Evolutionary conservation across 345 rosid genomes (phyloP).

Genomic region (rapeseed (Brassica napus)): DNA sequence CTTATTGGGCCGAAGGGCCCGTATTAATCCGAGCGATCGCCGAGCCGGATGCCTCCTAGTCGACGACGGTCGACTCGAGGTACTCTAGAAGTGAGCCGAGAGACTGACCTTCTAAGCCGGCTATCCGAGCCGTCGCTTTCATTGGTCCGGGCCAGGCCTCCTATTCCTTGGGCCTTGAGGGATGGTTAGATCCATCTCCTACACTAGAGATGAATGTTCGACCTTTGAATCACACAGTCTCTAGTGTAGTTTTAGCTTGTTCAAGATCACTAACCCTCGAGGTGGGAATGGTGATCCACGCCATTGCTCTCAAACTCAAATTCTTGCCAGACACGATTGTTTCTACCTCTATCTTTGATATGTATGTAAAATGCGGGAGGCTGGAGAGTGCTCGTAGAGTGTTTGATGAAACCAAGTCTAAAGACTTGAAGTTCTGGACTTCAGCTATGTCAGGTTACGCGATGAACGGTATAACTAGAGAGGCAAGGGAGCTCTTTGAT

Average conservation of each 20-base stretch:
- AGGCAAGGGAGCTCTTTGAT: conserved; percentile 72
- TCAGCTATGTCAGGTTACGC: conserved; percentile 72
- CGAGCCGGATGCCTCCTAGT: too few relatives aligned
- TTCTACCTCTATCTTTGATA: conserved; percentile 60
- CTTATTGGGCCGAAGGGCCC: too few relatives aligned
- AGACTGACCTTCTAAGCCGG: too few relatives aligned
- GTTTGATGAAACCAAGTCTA: conserved; percentile 54
- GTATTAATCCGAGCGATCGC: too few relatives aligned
- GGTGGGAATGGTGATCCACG: conserved; percentile 79
- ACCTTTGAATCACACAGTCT: conserved; percentile 69
- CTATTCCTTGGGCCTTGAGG: too few relatives aligned
- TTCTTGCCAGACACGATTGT: conserved; percentile 55
- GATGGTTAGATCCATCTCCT: too few relatives aligned
- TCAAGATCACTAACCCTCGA: conserved; percentile 48
- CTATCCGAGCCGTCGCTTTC: too few relatives aligned
- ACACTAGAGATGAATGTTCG: conserved; percentile 40
- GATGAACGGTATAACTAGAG: conserved; percentile 52
- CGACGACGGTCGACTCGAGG: too few relatives aligned
- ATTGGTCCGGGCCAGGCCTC: too few relatives aligned
- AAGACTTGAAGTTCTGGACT: conserved; percentile 71
- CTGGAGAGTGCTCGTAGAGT: conserved; percentile 61
- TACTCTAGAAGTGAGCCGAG: too few relatives aligned
- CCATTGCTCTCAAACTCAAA: conserved; percentile 47
- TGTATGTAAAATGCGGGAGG: conserved; percentile 68
- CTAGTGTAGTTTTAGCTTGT: conserved; percentile 74